These are phyloP conservation scores for Chrysanthemum lavandulifolium DNA, from an alignment of 129 eudicot genomes.

Conservation along the genomic window DNA sequence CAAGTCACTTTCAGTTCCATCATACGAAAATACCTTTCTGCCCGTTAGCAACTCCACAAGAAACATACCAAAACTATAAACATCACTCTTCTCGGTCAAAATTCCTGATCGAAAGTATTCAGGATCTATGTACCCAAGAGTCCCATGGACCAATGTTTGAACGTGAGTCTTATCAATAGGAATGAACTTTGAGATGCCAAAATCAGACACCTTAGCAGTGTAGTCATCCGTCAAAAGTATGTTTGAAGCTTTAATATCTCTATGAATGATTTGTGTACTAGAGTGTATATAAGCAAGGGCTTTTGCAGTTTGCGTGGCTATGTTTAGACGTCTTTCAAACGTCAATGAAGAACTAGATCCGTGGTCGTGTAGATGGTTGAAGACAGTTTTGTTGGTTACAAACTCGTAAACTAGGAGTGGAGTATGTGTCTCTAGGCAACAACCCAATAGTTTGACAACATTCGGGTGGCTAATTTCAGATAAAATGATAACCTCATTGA, in stretches of 20 bases:
- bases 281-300: too few relatives aligned
- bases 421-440: conserved; percentile 30
- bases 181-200: not conserved
- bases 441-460: conserved; percentile 27
- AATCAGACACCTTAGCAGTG: too few relatives aligned
- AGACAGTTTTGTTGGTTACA: conserved; percentile 25
- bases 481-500: conserved; percentile 33
- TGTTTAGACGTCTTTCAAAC: conserved; percentile 3
- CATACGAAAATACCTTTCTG: not conserved
- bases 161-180: not conserved
- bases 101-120: conserved; percentile 34
- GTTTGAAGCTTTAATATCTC: too few relatives aligned
- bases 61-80: conserved; percentile 23
- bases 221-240: too few relatives aligned
- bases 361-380: conserved; percentile 23
- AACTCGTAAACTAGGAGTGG: conserved; percentile 29
- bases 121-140: conserved; percentile 33
- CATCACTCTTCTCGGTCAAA: conserved; percentile 29
- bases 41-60: not conserved
- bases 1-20: not conserved
- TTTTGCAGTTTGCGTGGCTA: too few relatives aligned
- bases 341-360: not conserved
- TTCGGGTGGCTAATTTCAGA: conserved; percentile 34
- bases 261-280: too few relatives aligned
- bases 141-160: conserved; percentile 35